phyloP scores from a whole-genome alignment of 1,139 yeast genomes.

The Magnusiomyces clavatus region DNA sequence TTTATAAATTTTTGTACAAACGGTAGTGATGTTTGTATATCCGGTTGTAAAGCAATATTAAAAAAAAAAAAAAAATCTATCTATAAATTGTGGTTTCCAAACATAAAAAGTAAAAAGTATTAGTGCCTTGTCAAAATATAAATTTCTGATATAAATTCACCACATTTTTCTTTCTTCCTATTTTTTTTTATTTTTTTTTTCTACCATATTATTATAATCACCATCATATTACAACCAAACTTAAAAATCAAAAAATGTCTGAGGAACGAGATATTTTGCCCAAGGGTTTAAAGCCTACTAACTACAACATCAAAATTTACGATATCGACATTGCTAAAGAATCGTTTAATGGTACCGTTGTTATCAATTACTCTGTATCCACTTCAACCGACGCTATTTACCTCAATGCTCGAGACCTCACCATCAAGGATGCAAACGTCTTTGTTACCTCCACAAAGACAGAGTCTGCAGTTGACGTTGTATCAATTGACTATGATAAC shows the following conservation, averaged over 20 bases:
- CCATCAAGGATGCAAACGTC: conserved; percentile 17
- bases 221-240: background rate
- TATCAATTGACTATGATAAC: conserved; percentile 20
- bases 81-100: too few relatives aligned
- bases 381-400: conserved; percentile 27
- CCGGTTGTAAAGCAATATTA: too few relatives aligned
- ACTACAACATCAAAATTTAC: conserved; percentile 35
- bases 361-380: conserved; percentile 41
- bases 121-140: too few relatives aligned
- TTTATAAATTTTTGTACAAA: too few relatives aligned
- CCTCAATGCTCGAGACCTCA: conserved; percentile 27
- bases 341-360: conserved; percentile 45
- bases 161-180: background rate
- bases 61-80: too few relatives aligned
- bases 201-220: background rate
- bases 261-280: conserved; percentile 49
- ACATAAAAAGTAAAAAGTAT: too few relatives aligned
- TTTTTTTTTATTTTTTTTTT: conserved; percentile 1
- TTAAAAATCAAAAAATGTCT: background rate
- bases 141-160: background rate
- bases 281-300: conserved; percentile 45
- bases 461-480: conserved; percentile 19
- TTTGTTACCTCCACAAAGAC: conserved; percentile 20
- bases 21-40: too few relatives aligned
- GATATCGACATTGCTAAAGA: conserved; percentile 41